Conservation (phyloP, 169 alveolate genomes). For the Ichthyophthirius multifiliis region DNA sequence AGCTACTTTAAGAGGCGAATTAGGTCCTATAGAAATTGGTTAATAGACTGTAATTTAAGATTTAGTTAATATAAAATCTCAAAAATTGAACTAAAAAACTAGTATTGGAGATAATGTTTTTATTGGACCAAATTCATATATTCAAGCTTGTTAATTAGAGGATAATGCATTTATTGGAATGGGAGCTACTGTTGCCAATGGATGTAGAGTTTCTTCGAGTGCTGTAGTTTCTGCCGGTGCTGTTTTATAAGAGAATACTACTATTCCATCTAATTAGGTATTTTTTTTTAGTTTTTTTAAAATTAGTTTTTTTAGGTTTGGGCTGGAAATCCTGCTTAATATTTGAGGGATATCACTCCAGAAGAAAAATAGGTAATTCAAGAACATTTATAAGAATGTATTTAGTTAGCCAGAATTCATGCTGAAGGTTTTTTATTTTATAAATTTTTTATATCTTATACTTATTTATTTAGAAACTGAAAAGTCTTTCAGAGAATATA, state of each 20-base stretch:
- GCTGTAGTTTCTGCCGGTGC: slow-evolving; percentile 47
- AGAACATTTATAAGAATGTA: slow-evolving; percentile 24
- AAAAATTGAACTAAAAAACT: not conserved
- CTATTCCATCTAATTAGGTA: slow-evolving; percentile 33
- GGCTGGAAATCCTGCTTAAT: slow-evolving; percentile 49
- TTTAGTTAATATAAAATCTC: slow-evolving; percentile 28
- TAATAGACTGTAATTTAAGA: slow-evolving; percentile 36
- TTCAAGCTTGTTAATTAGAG: slow-evolving; percentile 19
- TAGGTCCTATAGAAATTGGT: slow-evolving; percentile 23
- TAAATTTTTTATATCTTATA: not conserved
- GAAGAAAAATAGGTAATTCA: slow-evolving; percentile 31
- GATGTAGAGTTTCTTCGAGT: slow-evolving; percentile 7
- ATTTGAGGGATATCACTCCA: slow-evolving; percentile 45
- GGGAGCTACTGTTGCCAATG: slow-evolving; percentile 33
- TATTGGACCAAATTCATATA: slow-evolving; percentile 38
- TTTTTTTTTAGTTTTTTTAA: not conserved
- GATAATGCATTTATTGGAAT: slow-evolving; percentile 41
- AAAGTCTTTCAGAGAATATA: slow-evolving; percentile 23
- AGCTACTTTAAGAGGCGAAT: slow-evolving; percentile 41
- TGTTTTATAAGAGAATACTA: slow-evolving; percentile 22
- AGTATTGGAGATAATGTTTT: slow-evolving; percentile 22
- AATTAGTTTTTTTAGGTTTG: not conserved
- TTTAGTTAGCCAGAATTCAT: slow-evolving; percentile 36
- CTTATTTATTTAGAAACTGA: slow-evolving; percentile 6
- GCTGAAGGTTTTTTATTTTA: slow-evolving; percentile 7